phyloP scores from a whole-genome alignment of 306 rosid genomes.

The Glycyrrhiza uralensis region DNA sequence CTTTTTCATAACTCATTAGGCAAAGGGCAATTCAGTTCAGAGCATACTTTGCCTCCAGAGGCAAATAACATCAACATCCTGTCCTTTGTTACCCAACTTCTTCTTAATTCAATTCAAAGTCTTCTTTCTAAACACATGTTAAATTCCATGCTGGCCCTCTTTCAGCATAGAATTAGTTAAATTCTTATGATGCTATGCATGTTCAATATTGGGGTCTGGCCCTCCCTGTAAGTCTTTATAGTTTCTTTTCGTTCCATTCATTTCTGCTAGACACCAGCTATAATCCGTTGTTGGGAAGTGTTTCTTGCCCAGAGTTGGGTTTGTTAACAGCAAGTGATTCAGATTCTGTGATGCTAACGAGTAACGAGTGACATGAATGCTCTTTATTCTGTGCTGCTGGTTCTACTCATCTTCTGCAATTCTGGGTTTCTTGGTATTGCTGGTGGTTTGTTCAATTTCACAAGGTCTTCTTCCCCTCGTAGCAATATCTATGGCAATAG shows the following conservation, averaged over 20 bases:
- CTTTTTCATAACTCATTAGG: constrained; percentile 18
- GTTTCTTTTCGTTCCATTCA: constrained; percentile 7
- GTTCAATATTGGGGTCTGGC: neutral
- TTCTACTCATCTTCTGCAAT: constrained; percentile 43
- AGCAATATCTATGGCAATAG: constrained; percentile 4
- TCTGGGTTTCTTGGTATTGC: constrained; percentile 38
- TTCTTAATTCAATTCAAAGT: neutral
- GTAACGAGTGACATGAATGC: constrained; percentile 33
- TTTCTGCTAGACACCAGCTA: neutral
- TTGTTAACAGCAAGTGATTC: neutral
- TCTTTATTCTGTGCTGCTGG: constrained; percentile 34
- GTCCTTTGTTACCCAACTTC: neutral
- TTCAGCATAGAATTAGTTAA: neutral
- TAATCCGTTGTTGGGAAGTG: neutral
- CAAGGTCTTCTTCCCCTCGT: neutral
- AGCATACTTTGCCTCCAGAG: neutral
- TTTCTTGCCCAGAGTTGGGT: neutral
- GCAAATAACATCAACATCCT: neutral
- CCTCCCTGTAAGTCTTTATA: too few relatives aligned
- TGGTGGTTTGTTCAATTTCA: constrained; percentile 29
- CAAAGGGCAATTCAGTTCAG: neutral
- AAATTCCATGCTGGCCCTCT: neutral
- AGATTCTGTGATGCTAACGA: neutral
- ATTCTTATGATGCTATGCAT: neutral
- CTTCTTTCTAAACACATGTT: neutral